A percentile compares a stretch with the other conserved stretches of the same genome.
Conservation (phyloP, 2,329 filamentous ascomycete species). For the Diaporthe citrichinensis region DNA sequence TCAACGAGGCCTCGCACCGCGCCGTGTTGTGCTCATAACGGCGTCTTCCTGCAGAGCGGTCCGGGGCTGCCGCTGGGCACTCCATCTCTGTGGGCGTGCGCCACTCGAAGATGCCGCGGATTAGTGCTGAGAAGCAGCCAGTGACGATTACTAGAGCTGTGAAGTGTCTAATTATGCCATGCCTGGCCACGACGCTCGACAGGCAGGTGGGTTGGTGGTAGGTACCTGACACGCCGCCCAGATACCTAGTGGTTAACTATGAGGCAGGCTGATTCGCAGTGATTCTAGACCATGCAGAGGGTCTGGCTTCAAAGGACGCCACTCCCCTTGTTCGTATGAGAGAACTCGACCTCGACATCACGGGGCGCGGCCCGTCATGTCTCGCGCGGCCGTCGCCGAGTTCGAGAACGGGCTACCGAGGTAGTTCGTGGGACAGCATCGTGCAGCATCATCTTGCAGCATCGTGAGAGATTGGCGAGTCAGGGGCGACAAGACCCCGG, state of each 20-base stretch:
- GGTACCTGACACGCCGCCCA: background rate
- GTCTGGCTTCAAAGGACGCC: background rate
- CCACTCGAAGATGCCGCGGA: background rate
- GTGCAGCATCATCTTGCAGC: slow-evolving; percentile 33
- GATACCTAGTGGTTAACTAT: background rate
- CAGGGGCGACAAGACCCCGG: background rate
- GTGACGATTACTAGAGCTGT: background rate
- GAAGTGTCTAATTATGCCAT: background rate
- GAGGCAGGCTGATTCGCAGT: background rate
- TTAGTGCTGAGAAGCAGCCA: background rate
- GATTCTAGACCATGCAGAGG: background rate
- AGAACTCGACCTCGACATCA: background rate
- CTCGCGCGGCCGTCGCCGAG: slow-evolving; percentile 23
- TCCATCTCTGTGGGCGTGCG: background rate
- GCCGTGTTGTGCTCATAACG: background rate
- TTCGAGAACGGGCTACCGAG: background rate
- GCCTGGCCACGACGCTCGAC: background rate
- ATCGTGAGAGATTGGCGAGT: slow-evolving; percentile 29
- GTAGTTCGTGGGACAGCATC: slow-evolving; percentile 4
- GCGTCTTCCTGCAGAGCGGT: background rate
- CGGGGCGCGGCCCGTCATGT: slow-evolving; percentile 22
- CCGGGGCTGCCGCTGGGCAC: background rate
- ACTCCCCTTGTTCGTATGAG: background rate
- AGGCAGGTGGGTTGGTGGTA: background rate
- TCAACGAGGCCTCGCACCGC: background rate